phyloP scores from a whole-genome alignment of 345 rosid genomes.

The Bruguiera sexangula region DNA sequence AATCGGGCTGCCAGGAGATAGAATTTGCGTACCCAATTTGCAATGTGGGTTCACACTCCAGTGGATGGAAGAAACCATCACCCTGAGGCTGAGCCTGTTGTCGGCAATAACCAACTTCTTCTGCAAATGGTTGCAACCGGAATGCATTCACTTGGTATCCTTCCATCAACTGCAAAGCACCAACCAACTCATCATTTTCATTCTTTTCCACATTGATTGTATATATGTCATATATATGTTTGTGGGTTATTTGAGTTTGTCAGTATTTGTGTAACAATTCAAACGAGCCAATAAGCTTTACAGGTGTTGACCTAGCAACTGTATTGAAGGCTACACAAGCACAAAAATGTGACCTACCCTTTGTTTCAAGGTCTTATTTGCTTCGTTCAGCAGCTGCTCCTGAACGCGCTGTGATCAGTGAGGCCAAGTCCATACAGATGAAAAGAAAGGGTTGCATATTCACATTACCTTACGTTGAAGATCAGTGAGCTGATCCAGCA shows the following conservation, averaged over 20 bases:
- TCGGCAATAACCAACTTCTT: conserved; percentile 59
- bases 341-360: conserved; percentile 49
- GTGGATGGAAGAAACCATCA: conserved; percentile 71
- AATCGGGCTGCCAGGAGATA: no score
- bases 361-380: conserved; percentile 72
- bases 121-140: conserved; percentile 57
- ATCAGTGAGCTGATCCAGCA: conserved; percentile 92
- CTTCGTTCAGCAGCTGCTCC: conserved; percentile 74
- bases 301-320: no score
- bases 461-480: conserved; percentile 75
- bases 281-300: no score
- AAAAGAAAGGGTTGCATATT: background rate
- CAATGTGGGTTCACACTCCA: conserved; percentile 82
- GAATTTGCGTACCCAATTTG: conserved; percentile 67
- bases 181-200: background rate
- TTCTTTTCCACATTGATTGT: background rate
- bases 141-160: conserved; percentile 69
- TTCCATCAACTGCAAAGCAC: conserved; percentile 63
- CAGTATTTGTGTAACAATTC: background rate
- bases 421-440: background rate
- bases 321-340: no score
- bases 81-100: conserved; percentile 48
- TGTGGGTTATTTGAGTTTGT: background rate
- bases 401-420: conserved; percentile 20
- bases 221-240: background rate